Conservation (phyloP, 192 early-diverging fungal species). For the Coemansia sp. region DNA sequence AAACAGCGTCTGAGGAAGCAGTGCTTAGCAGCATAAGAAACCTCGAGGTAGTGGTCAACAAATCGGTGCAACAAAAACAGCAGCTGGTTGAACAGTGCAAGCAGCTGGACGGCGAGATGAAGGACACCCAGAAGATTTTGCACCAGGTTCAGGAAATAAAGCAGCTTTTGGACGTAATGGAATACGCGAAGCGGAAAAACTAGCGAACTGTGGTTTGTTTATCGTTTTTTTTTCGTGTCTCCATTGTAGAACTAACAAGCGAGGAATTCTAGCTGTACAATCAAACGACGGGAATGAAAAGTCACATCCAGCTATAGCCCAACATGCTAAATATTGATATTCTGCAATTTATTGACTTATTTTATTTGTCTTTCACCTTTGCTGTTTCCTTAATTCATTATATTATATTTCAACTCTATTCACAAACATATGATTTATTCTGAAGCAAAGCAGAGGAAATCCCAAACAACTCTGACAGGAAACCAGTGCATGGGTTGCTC, state of each 20-base stretch:
- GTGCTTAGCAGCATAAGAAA: conserved; percentile 29
- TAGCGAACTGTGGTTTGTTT: neutral
- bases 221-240: neutral
- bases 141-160: conserved; percentile 34
- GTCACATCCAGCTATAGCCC: too few relatives aligned
- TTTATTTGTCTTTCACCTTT: too few relatives aligned
- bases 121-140: conserved; percentile 13
- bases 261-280: neutral
- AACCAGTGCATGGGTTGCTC: too few relatives aligned
- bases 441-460: too few relatives aligned
- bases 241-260: neutral
- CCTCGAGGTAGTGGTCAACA: conserved; percentile 14
- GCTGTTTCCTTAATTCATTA: too few relatives aligned
- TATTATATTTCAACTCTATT: too few relatives aligned
- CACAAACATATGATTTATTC: too few relatives aligned
- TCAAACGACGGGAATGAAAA: too few relatives aligned
- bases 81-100: conserved; percentile 29
- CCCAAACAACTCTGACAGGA: too few relatives aligned
- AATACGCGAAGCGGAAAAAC: conserved; percentile 37
- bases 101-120: conserved; percentile 26
- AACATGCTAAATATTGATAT: too few relatives aligned
- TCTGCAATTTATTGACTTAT: too few relatives aligned
- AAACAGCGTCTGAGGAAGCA: conserved; percentile 24
- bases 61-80: conserved; percentile 30
- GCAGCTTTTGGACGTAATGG: conserved; percentile 47